Evolutionary conservation across 2,329 filamentous ascomycete genomes (phyloP), one percentile per base, ranked within the genome.

Genomic region (Penicillium sp.): DNA sequence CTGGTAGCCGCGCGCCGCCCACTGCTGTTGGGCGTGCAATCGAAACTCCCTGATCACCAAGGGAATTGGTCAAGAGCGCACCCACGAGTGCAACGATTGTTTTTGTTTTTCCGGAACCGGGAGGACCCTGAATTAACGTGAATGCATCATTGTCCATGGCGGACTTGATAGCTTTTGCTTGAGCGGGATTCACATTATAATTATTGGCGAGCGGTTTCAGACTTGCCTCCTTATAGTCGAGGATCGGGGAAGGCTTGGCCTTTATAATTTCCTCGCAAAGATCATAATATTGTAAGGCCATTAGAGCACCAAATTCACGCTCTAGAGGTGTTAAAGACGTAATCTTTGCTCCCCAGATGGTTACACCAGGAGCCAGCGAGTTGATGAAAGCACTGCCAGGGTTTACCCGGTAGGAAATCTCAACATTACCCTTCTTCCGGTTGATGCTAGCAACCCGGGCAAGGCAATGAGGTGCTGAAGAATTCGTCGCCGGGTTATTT

Each of bases 71-170:
- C 49, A 97, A 77, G 17, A 99, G 82, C 44, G 92, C 91, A 41
- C 95, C 95, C 26, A 98, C 93, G 83, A 99, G 96, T 35, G 94
- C 95, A 60, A 96, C 87, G 64, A 99, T 99, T 0, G 95, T 99
- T 76, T 99, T 99, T 0, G 95, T 99, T 81, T 99, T 99, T 73
- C 94, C 95, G 4, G 95, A 97, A 76, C 95, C 95, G 1, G 95
- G 95, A 55, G 95, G 95, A 59, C 92, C 95, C 79, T 99, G 95
- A 69, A 99, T 93, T 64, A 99, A 82, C 3, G 95, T 98, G 73
- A 99, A 99, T 0, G 92, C 96, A 77, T 98, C 95, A 69, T 99
- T 99, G 71, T 96, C 93, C 61, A 93, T 86, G 13, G 93, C 94
- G 57, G 94, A 96, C 66, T 95, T 87, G 64, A 99, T 92, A 7